Evolutionary conservation across 257 asterid genomes (phyloP).

Genomic region (Solanum lignicaule): DNA sequence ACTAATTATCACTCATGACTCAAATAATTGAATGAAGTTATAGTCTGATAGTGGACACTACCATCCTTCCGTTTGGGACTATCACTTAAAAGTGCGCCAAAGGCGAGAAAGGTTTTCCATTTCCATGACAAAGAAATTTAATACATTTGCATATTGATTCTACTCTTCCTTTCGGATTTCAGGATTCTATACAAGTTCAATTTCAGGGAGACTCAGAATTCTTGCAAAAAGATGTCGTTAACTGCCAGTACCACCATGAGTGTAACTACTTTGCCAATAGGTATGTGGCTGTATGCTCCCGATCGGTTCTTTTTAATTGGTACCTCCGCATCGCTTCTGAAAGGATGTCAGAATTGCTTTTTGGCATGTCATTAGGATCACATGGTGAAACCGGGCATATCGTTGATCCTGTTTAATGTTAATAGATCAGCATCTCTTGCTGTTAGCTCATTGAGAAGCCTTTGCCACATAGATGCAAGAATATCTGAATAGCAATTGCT

Average conservation of each 20-base stretch:
- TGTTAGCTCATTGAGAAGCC: background rate
- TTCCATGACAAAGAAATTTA: background rate
- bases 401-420: background rate
- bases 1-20: background rate
- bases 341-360: background rate
- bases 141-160: background rate
- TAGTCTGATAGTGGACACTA: background rate
- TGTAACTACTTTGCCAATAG: conserved; percentile 19
- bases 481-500: background rate
- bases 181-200: background rate
- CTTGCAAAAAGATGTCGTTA: conserved; percentile 20
- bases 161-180: background rate
- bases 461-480: background rate
- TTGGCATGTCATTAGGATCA: background rate
- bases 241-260: conserved; percentile 16
- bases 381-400: background rate
- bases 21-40: background rate
- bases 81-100: background rate
- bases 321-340: background rate
- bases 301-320: background rate
- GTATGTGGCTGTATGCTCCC: conserved; percentile 9
- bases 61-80: background rate
- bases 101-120: background rate
- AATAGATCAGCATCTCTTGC: background rate
- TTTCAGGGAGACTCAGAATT: background rate